Percentiles rank a stretch among this genome's conserved stretches.
Evolutionary conservation across 2,329 filamentous ascomycete genomes (phyloP).

Genomic region (Fusarium caatingaense): DNA sequence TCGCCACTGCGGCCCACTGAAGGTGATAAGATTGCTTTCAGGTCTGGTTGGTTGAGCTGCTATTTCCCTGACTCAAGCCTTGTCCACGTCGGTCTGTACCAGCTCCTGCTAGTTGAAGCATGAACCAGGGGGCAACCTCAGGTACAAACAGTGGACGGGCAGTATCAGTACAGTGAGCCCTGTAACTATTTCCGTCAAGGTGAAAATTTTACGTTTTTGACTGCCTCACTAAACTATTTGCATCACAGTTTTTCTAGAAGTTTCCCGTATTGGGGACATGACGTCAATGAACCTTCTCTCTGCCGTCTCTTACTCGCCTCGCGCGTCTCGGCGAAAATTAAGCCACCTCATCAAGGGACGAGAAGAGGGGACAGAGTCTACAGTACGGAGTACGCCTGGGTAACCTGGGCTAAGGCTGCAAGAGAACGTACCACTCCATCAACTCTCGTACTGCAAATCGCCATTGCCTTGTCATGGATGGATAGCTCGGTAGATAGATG

Average conservation of each 20-base stretch:
- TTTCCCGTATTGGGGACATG: conserved; percentile 18
- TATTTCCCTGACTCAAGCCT: conserved; percentile 34
- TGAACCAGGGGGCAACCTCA: conserved; percentile 7
- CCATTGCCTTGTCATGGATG: not conserved
- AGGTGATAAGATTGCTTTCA: conserved; percentile 33
- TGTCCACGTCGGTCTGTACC: conserved; percentile 29
- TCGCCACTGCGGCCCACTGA: conserved; percentile 36
- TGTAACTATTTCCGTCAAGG: not conserved
- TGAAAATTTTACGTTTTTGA: conserved; percentile 32
- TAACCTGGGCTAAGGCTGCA: not conserved
- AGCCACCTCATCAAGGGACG: conserved; percentile 31
- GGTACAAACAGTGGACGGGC: not conserved
- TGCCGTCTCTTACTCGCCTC: conserved; percentile 12
- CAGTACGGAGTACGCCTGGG: not conserved
- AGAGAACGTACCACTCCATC: not conserved
- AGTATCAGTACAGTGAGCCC: not conserved
- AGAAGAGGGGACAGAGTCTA: conserved; percentile 1
- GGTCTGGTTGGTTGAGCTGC: conserved; percentile 24
- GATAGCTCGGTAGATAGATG: not conserved
- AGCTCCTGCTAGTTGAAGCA: conserved; percentile 5
- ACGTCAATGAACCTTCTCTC: conserved; percentile 20
- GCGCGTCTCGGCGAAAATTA: conserved; percentile 22
- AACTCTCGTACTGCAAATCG: conserved; percentile 3
- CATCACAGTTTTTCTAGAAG: conserved; percentile 25
- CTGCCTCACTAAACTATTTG: not conserved